phyloP scores from a whole-genome alignment of 208 protist genomes.

The Vickermania spadyakhi region DNA sequence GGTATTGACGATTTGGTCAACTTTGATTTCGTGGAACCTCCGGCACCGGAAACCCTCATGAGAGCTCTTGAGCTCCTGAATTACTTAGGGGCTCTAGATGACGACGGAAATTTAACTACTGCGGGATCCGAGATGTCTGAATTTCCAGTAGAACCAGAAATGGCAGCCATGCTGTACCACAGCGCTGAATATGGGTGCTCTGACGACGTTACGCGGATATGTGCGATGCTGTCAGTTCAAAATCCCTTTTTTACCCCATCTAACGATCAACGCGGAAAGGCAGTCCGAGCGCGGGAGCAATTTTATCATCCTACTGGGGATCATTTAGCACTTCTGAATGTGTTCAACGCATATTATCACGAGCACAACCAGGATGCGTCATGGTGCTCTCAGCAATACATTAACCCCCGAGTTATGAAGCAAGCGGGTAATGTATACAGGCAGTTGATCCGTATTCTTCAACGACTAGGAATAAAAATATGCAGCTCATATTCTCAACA shows the following conservation, averaged over 20 bases:
- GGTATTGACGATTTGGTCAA: constrained; percentile 96
- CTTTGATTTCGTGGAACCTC: constrained; percentile 99
- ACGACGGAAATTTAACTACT: constrained; percentile 95
- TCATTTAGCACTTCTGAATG: constrained; percentile 93
- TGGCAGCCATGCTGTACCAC: constrained; percentile 95
- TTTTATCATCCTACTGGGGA: constrained; percentile 96
- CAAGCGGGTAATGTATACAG: constrained; percentile 93
- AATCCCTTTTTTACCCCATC: constrained; percentile 64
- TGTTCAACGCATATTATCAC: constrained; percentile 85
- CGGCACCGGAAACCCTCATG: constrained; percentile 92
- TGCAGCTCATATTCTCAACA: constrained; percentile 53
- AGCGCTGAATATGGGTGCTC: constrained; percentile 91
- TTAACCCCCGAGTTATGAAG: constrained; percentile 93
- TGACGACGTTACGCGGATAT: constrained; percentile 96
- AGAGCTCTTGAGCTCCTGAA: constrained; percentile 93
- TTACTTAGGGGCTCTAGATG: constrained; percentile 94
- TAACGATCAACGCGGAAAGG: constrained; percentile 66
- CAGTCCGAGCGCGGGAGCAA: constrained; percentile 84
- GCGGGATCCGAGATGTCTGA: constrained; percentile 94
- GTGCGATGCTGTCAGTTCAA: constrained; percentile 93
- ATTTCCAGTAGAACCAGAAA: constrained; percentile 97
- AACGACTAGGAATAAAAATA: constrained; percentile 33
- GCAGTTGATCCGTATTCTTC: constrained; percentile 92
- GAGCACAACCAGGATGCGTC: constrained; percentile 34
- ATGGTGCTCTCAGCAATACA: constrained; percentile 98